Conservation (phyloP, 331 rosid species). For the Erythrophleum ivorense region DNA sequence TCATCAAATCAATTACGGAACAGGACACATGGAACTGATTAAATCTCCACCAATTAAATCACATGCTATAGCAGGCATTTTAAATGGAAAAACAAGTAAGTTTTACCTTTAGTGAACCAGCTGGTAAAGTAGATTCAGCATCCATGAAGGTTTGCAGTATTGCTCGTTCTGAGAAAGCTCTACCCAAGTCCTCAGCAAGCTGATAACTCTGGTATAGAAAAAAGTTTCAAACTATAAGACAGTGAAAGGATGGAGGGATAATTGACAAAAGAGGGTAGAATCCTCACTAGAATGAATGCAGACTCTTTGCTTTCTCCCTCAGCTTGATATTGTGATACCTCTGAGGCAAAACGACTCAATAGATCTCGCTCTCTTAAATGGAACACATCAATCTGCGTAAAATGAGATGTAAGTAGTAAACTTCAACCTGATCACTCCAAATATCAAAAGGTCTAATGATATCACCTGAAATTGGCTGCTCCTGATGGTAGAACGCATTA, state of each 20-base stretch:
- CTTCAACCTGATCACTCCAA: slow-evolving; percentile 30
- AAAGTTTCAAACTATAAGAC: slow-evolving; percentile 35
- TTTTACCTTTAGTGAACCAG: slow-evolving; percentile 72
- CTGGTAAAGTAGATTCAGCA: slow-evolving; percentile 63
- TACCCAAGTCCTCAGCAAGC: slow-evolving; percentile 85
- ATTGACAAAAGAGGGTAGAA: slow-evolving; percentile 12
- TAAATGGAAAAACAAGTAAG: neutral
- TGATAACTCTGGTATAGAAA: slow-evolving; percentile 71
- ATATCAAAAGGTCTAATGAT: slow-evolving; percentile 16
- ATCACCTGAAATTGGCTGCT: slow-evolving; percentile 81
- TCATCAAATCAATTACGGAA: neutral
- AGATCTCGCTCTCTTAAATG: slow-evolving; percentile 89
- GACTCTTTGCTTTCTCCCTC: slow-evolving; percentile 78
- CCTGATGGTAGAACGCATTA: slow-evolving; percentile 61
- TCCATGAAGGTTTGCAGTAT: slow-evolving; percentile 64
- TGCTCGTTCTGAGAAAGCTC: slow-evolving; percentile 85
- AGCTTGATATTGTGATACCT: slow-evolving; percentile 71
- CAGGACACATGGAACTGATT: neutral
- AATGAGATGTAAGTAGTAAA: slow-evolving; percentile 41
- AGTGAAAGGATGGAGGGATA: slow-evolving; percentile 21
- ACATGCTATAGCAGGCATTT: neutral
- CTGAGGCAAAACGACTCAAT: slow-evolving; percentile 70
- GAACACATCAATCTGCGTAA: slow-evolving; percentile 69
- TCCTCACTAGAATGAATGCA: slow-evolving; percentile 69
- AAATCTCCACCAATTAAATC: slow-evolving; percentile 45